Conservation (phyloP, 1,284 basidiomycete species). For the Polyporus tsugae region DNA sequence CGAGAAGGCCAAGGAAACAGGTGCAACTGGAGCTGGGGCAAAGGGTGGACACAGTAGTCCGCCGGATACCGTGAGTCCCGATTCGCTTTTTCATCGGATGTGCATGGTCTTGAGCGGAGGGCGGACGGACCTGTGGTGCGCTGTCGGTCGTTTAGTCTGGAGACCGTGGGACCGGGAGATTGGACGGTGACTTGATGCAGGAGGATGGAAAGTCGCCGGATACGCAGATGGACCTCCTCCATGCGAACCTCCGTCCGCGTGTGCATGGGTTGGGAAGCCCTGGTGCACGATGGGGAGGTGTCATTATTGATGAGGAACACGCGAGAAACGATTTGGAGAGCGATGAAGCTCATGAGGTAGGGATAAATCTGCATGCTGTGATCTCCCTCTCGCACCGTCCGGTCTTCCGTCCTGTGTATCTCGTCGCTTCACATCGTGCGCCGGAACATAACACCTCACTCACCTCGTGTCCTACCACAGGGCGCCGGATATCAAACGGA, state of each 20-base stretch:
- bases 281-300: constrained; percentile 34
- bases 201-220: constrained; percentile 8
- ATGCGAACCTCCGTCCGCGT: constrained; percentile 35
- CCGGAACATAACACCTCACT: background rate
- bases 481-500: constrained; percentile 37
- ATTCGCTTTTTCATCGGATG: too few relatives aligned
- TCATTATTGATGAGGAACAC: constrained; percentile 27
- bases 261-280: constrained; percentile 37
- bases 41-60: constrained; percentile 8
- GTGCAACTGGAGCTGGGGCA: background rate
- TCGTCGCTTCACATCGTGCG: background rate
- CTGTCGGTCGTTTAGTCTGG: background rate
- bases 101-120: constrained; percentile 9
- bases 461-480: constrained; percentile 22
- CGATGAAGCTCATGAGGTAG: constrained; percentile 24
- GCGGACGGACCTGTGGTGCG: background rate
- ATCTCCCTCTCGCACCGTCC: background rate
- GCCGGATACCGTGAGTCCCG: constrained; percentile 35
- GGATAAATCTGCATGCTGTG: background rate
- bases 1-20: background rate
- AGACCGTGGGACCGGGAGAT: background rate
- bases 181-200: background rate
- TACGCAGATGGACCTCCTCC: constrained; percentile 33
- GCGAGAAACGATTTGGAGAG: constrained; percentile 27
- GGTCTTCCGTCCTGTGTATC: background rate